A percentile compares a stretch with the other conserved stretches of the same genome.
Conservation (phyloP, 2,329 filamentous ascomycete genomes). For the Escovopsis weberi region DNA sequence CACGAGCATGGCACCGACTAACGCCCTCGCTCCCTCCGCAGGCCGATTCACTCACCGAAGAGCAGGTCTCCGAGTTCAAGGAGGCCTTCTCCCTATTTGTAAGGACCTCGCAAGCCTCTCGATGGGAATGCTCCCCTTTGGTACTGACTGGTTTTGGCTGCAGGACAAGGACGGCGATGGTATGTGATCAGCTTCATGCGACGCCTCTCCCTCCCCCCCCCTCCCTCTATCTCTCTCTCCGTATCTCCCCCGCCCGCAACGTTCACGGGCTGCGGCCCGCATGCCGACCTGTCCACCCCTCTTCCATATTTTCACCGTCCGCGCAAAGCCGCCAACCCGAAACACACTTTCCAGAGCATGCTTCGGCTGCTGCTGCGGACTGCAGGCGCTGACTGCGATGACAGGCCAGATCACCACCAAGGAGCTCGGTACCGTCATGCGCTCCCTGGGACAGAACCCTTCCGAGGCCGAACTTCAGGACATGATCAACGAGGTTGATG, state of each 20-base stretch:
- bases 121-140: no score
- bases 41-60: constrained; percentile 97
- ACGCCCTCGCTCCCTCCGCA: constrained; percentile 25
- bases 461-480: constrained; percentile 83
- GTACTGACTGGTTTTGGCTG: constrained; percentile 12
- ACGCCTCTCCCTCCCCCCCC: background rate
- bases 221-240: no score
- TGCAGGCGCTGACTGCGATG: background rate
- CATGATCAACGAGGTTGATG: constrained; percentile 90
- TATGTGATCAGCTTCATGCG: constrained; percentile 33
- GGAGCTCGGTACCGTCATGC: constrained; percentile 82
- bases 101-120: constrained; percentile 30
- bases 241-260: background rate
- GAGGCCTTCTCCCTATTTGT: constrained; percentile 99
- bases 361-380: background rate
- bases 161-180: constrained; percentile 87
- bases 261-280: background rate
- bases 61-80: constrained; percentile 99
- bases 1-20: constrained; percentile 9
- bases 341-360: background rate
- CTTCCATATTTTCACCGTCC: background rate
- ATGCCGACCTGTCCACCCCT: background rate
- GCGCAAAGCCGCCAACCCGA: background rate
- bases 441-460: constrained; percentile 77
- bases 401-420: constrained; percentile 83